phyloP scores from a whole-genome alignment of 768 basidiomycete species.

The Mycena kentingensis region DNA sequence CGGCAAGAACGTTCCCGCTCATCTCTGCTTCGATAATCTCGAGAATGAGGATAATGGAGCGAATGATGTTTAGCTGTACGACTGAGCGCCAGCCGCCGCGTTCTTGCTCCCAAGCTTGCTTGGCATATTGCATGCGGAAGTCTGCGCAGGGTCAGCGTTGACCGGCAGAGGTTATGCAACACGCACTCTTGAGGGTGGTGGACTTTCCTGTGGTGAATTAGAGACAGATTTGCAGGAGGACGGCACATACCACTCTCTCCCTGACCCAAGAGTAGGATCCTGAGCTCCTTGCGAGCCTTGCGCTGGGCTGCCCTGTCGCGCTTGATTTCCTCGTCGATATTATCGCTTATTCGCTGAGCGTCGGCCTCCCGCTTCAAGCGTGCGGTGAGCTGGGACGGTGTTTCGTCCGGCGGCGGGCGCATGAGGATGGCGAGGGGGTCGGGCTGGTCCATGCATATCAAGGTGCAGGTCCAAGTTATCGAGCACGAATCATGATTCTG shows the following conservation, averaged over 20 bases:
- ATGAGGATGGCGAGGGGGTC: constrained; percentile 51
- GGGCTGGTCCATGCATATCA: constrained; percentile 9
- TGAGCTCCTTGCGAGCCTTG: constrained; percentile 51
- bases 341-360: constrained; percentile 52
- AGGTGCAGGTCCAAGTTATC: constrained; percentile 6
- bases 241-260: constrained; percentile 59
- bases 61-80: constrained; percentile 79
- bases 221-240: constrained; percentile 1
- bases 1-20: constrained; percentile 37
- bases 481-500: too few relatives aligned
- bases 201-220: constrained; percentile 55
- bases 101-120: constrained; percentile 64
- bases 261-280: constrained; percentile 64
- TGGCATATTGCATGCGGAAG: constrained; percentile 71
- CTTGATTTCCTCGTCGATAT: constrained; percentile 62
- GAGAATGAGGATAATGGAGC: constrained; percentile 67
- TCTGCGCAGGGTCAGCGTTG: constrained; percentile 40
- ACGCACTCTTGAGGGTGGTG: constrained; percentile 65
- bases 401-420: constrained; percentile 54
- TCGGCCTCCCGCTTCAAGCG: constrained; percentile 49
- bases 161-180: background rate
- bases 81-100: constrained; percentile 76
- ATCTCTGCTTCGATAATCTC: constrained; percentile 59
- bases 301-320: constrained; percentile 45
- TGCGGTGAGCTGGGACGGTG: constrained; percentile 49